Base-by-base conservation (phyloP, 2,329 filamentous ascomycete species). In the Graphilbum fragrans region DNA sequence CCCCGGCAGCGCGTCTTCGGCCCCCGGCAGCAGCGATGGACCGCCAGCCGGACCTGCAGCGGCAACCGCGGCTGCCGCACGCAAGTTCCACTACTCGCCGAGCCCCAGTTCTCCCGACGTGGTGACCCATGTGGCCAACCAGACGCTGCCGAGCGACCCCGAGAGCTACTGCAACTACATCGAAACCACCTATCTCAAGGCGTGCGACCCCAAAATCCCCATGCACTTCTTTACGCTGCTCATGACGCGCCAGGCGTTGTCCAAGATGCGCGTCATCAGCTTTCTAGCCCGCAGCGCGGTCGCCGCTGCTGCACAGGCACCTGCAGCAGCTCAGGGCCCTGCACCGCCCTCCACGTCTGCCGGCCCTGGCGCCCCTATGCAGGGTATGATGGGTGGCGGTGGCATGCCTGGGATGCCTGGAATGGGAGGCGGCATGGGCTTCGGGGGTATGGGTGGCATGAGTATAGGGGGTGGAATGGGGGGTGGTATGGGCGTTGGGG, bases 141-240 rank as follows among this genome's bases (percentile, higher is more conserved):
- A 71, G 37, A 64, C 66, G 35, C 63, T 69, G 4, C 64, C 70
- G 4, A 65, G 64, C 45, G 71, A 72, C 21, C 58, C 77, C 2
- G 69, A 74, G 36, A 65, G 62, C 12, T 76, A 72, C 52, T 69
- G 65, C 41, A 60, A 62, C 21, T 69, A 76, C 44, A 69, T 78
- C 19, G 72, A 78, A 47, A 63, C 64, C 37, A 67, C 62, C 2
- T 78, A 78, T 50, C 62, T 77, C 22, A 63, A 62, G 35, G 63
- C 69, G 38, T 78, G 74, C 49, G 72, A 79, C 47, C 59, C 66
- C 31, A 73, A 72, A 50, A 70, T 77, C 9, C 73, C 74, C 1
- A 54, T 77, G 12, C 74, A 78, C 46, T 69, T 70, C 47, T 75
- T 77, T 50, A 74, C 73, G 2, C 55, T 74, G 32, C 63, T 73